Evolutionary conservation across 108 stramenopile genomes (phyloP).

Genomic region (Skeletonema grethae): DNA sequence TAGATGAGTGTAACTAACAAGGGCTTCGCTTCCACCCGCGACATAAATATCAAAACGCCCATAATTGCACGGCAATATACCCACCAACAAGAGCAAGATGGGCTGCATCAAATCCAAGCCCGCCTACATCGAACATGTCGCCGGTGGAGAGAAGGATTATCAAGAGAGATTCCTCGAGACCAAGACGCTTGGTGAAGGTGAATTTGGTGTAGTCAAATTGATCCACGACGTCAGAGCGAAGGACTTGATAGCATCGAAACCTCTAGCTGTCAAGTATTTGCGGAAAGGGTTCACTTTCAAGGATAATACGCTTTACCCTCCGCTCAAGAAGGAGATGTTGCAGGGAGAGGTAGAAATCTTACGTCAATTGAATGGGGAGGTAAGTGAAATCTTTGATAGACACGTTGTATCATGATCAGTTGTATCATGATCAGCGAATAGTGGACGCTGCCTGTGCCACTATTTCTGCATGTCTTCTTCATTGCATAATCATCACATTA

Average conservation of each 20-base stretch:
- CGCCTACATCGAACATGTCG: conserved; percentile 30
- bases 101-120: conserved; percentile 29
- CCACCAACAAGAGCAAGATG: conserved; percentile 5
- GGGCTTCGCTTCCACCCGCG: too few species aligned
- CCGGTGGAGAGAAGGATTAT: conserved; percentile 67
- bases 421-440: too few species aligned
- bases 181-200: conserved; percentile 72
- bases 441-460: too few species aligned
- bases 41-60: background rate
- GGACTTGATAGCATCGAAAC: conserved; percentile 21
- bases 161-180: conserved; percentile 69
- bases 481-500: too few species aligned
- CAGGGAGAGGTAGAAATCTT: conserved; percentile 74
- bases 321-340: conserved; percentile 71
- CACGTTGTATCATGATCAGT: too few species aligned
- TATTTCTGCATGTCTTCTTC: too few species aligned
- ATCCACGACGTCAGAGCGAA: conserved; percentile 57
- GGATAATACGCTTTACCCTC: conserved; percentile 76
- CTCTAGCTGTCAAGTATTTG: conserved; percentile 72
- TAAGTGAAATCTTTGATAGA: background rate
- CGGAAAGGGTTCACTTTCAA: conserved; percentile 82
- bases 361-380: conserved; percentile 54
- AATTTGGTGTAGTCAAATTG: conserved; percentile 83
- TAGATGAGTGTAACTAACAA: too few species aligned
- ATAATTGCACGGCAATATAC: background rate